A percentile compares a stretch with the other conserved stretches of the same genome.
Conservation (phyloP, 2,329 filamentous ascomycete genomes). For the Aspergillus sp. region DNA sequence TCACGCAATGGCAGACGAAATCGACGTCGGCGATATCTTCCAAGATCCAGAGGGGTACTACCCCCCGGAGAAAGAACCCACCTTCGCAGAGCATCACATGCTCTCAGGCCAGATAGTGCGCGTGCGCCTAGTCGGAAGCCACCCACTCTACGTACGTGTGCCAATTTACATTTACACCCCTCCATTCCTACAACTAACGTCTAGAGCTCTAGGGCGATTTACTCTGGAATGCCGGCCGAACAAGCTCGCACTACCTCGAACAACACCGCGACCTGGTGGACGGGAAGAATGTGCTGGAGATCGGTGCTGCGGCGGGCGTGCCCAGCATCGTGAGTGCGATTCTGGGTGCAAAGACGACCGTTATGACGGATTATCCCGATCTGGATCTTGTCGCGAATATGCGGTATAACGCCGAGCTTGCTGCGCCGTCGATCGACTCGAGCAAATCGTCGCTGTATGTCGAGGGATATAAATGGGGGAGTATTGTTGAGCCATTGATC, state of each 20-base stretch:
- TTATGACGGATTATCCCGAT: conserved; percentile 87
- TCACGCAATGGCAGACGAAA: conserved; percentile 21
- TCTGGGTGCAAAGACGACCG: conserved; percentile 59
- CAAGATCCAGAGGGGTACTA: conserved; percentile 76
- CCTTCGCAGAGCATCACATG: conserved; percentile 64
- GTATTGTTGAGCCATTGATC: conserved; percentile 52
- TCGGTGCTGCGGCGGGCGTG: conserved; percentile 81
- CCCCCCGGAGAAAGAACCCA: conserved; percentile 67
- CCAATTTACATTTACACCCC: conserved; percentile 1
- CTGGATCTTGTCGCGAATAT: conserved; percentile 74
- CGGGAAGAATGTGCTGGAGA: conserved; percentile 69
- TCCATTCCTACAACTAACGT: conserved; percentile 12
- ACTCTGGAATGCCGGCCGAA: conserved; percentile 83
- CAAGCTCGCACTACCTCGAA: conserved; percentile 73
- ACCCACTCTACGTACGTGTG: conserved; percentile 67
- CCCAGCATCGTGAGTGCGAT: conserved; percentile 72
- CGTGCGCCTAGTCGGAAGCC: conserved; percentile 76
- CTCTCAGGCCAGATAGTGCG: conserved; percentile 58
- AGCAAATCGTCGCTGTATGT: conserved; percentile 46
- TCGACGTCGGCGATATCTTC: conserved; percentile 55
- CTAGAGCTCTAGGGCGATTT: conserved; percentile 58
- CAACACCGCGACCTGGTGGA: conserved; percentile 53
- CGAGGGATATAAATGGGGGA: conserved; percentile 80
- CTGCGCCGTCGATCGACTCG: conserved; percentile 38
- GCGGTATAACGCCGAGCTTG: conserved; percentile 62